Base-by-base conservation (phyloP, 1,284 basidiomycete genomes). In the Singerocomus inundabilis region DNA sequence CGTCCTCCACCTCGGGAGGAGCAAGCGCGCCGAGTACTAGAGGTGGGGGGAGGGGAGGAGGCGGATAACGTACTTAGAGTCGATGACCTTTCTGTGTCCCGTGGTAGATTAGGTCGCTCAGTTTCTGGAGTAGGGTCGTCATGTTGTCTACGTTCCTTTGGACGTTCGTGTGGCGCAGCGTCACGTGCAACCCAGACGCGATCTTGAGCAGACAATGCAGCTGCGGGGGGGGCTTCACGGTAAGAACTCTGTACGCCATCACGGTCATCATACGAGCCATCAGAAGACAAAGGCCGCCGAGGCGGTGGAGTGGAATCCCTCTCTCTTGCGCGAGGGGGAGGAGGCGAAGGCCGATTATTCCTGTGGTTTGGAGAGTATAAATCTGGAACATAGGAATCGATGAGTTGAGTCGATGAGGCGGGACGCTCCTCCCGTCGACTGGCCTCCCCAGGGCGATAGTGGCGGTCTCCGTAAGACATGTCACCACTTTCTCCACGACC, bases 31-130 rank as follows among this genome's bases (percentile, higher is more conserved):
- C 66, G 60, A 63, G 64, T 63, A 69, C 66, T 68, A 70, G 66
- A 66, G 71, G 71, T 69, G 68, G 64, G 67, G 68, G 58, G 64
- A 73, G 70, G 73, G 72, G 64, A 80, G 70, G 78, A 84, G 77
- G 81, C 74, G 72, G 80, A 86, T 72, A 88, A 88, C 84, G 84
- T 88, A 88, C 85, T 86, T 70, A 75, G 70, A 76, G 81, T 68
- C 71, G 80, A 70, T 67, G 75, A 72, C 66, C 66, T 71, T 67
- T 71, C 71, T 54, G 68, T 64, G 63, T 70, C 71, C 57, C 66
- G 68, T 55, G 70, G 68, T 51, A 60, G 67, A 54, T 59, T 59
- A 60, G 66, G 68, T 55, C 61, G 59, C 44, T 75, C 70, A 40
- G 56, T 68, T 50, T 63, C 59, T 29, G 50, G 39, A 48, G 53